Percentiles rank a stretch among this genome's conserved stretches.
phyloP scores from a whole-genome alignment of 192 early-diverging fungal genomes.

The Coemansia sp. region DNA sequence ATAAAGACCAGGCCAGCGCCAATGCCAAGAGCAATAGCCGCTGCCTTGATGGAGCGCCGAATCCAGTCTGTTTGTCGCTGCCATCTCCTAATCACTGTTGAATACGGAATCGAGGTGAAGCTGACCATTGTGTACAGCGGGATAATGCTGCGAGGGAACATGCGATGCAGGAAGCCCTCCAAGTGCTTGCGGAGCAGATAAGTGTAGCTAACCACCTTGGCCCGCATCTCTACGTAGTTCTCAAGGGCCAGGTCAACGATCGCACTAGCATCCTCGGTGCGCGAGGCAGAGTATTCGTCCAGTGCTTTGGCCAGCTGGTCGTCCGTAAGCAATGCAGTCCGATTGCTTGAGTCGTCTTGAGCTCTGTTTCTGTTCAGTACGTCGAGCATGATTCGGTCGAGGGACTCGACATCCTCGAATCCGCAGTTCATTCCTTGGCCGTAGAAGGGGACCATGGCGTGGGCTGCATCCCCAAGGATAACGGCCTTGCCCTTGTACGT shows the following conservation, averaged over 20 bases:
- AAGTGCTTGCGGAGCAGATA: slow-evolving; percentile 80
- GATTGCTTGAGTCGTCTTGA: slow-evolving; percentile 21
- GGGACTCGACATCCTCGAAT: slow-evolving; percentile 85
- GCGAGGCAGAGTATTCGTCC: slow-evolving; percentile 67
- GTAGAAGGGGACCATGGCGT: slow-evolving; percentile 98
- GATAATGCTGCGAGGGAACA: slow-evolving; percentile 71
- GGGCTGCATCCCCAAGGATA: slow-evolving; percentile 93
- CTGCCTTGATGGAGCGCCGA: slow-evolving; percentile 19
- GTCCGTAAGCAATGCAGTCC: slow-evolving; percentile 39
- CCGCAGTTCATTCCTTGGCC: slow-evolving; percentile 99
- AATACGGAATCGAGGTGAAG: slow-evolving; percentile 87
- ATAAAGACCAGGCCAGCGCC: slow-evolving; percentile 14
- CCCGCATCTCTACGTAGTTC: slow-evolving; percentile 95
- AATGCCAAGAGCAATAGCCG: slow-evolving; percentile 5
- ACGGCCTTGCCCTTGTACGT: slow-evolving; percentile 75
- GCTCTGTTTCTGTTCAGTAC: slow-evolving; percentile 51
- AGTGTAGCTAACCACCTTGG: slow-evolving; percentile 68
- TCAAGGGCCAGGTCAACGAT: slow-evolving; percentile 93
- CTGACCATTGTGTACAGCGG: slow-evolving; percentile 97
- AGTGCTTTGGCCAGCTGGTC: slow-evolving; percentile 62
- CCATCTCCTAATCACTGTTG: slow-evolving; percentile 57
- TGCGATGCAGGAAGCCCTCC: slow-evolving; percentile 72
- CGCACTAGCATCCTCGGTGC: slow-evolving; percentile 75
- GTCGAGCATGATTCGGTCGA: slow-evolving; percentile 53
- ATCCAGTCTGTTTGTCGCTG: slow-evolving; percentile 44